Evolutionary conservation across 805 yeast genomes (phyloP).

Genomic region (Starmerella sirachaensis): DNA sequence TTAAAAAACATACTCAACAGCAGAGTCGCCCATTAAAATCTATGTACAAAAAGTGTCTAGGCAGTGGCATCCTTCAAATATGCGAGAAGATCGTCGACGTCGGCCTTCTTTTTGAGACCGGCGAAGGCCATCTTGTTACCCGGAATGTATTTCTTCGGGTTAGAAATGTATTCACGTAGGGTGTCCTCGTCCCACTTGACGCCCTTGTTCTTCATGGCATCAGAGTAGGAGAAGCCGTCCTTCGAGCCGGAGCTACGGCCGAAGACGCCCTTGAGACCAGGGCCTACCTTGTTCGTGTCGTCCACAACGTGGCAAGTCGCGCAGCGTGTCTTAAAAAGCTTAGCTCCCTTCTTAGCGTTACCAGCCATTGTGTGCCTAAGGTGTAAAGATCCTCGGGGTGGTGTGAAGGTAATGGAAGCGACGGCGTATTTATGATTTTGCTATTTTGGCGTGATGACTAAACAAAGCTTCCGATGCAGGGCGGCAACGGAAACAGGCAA

Average conservation of each 20-base stretch:
- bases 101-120: slow-evolving; percentile 98
- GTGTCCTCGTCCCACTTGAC: slow-evolving; percentile 78
- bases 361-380: slow-evolving; percentile 30
- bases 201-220: slow-evolving; percentile 95
- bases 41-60: too few species aligned
- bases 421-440: too few species aligned
- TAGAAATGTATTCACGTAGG: slow-evolving; percentile 90
- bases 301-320: slow-evolving; percentile 97
- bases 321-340: slow-evolving; percentile 97
- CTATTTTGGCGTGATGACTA: too few species aligned
- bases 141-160: slow-evolving; percentile 99
- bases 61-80: slow-evolving; percentile 46
- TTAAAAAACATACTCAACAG: too few species aligned
- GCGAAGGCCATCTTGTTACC: slow-evolving; percentile 99
- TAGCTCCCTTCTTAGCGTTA: slow-evolving; percentile 90
- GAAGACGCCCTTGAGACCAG: slow-evolving; percentile 89
- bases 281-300: slow-evolving; percentile 95
- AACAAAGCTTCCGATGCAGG: too few species aligned
- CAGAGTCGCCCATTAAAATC: too few species aligned
- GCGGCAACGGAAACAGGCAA: too few species aligned
- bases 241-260: slow-evolving; percentile 90
- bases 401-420: too few species aligned
- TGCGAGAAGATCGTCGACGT: slow-evolving; percentile 91
- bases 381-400: not conserved
- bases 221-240: slow-evolving; percentile 90